A percentile compares a stretch with the other conserved stretches of the same genome.
Conservation (phyloP, 2,329 filamentous ascomycete genomes). For the Periconia macrospinosa region DNA sequence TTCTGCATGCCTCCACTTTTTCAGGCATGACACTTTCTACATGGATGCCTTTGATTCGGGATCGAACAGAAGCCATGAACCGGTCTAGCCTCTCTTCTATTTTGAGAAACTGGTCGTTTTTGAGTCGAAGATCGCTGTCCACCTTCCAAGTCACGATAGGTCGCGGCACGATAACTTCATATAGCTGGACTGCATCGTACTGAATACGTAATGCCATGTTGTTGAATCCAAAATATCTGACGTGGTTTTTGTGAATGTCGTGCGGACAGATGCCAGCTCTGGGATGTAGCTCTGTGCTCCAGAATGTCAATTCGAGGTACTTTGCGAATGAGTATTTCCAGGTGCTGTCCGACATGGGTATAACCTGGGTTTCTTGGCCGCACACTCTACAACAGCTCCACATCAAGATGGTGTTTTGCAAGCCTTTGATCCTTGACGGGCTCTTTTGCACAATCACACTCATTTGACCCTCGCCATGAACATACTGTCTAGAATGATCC, state of each 20-base stretch:
- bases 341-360: constrained; percentile 88
- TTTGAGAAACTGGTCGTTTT: constrained; percentile 85
- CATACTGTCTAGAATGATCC: constrained; percentile 94
- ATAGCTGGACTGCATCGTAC: constrained; percentile 87
- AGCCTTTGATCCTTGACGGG: constrained; percentile 64
- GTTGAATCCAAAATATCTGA: constrained; percentile 88
- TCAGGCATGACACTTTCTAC: constrained; percentile 89
- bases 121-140: constrained; percentile 86
- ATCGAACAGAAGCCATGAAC: constrained; percentile 86
- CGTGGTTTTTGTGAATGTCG: constrained; percentile 88
- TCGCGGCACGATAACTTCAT: constrained; percentile 91
- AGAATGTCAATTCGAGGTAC: constrained; percentile 96
- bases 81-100: constrained; percentile 80
- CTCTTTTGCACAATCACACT: constrained; percentile 85
- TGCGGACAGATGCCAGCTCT: constrained; percentile 79
- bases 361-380: constrained; percentile 83
- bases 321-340: constrained; percentile 99
- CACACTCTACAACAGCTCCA: constrained; percentile 97
- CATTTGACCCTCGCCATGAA: constrained; percentile 91
- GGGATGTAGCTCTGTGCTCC: constrained; percentile 80
- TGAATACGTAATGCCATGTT: constrained; percentile 87
- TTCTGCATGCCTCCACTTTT: constrained; percentile 78
- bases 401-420: constrained; percentile 83
- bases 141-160: constrained; percentile 96
- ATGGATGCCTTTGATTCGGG: constrained; percentile 82